Evolutionary conservation across 768 basidiomycete species (phyloP), one percentile per base, ranked within the genome.

Genomic region (Xerocomellus chrysenteron): DNA sequence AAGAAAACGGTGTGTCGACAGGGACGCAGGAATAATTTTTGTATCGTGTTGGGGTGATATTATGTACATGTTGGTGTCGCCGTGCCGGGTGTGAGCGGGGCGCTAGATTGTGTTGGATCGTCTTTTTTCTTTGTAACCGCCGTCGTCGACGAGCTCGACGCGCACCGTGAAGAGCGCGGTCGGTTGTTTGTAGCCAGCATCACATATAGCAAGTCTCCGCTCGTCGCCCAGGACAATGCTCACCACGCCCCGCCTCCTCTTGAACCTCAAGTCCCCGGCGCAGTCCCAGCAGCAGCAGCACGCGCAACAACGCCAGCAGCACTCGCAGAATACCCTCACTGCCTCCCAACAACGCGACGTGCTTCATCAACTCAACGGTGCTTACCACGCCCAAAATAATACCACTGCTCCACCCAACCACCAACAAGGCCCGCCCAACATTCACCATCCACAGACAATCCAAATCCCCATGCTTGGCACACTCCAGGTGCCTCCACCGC

Each of bases 1-100:
- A 86, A 76, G 74, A 93, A 91, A 70, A 63, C 50, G 1, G 75
- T 84, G 3, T 72, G 90, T 53, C 77, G 82, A n/a, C 74, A 79
- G 56, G 91, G 91, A 3, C 77, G 82, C 37, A 79, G 88, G 63
- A 94, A 95, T 66, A 95, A 94, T 70, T 95, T 94, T 65, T 76
- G 76, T 58, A 82, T 94, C 36, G 50, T 82, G 14, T 57, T 83
- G 11, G 51, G 46, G 6, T 65, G 50, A 54, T 5, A 39, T 35
- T 13, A 35, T 52, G 47, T 35, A 28, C 24, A 14, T 24, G 17
- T 11, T 21, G n/a, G 13, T 33, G 26, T 16, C 26, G 26, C 26
- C 26, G 26, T 32, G 30, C 36, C n/a, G 19, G 37, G 39, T 30
- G 58, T 60, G 58, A 52, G 33, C 35, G 35, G 33, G 33, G 26